phyloP scores from a whole-genome alignment of 163 green algal genomes.

The Chlamydomonas reinhardtii region DNA sequence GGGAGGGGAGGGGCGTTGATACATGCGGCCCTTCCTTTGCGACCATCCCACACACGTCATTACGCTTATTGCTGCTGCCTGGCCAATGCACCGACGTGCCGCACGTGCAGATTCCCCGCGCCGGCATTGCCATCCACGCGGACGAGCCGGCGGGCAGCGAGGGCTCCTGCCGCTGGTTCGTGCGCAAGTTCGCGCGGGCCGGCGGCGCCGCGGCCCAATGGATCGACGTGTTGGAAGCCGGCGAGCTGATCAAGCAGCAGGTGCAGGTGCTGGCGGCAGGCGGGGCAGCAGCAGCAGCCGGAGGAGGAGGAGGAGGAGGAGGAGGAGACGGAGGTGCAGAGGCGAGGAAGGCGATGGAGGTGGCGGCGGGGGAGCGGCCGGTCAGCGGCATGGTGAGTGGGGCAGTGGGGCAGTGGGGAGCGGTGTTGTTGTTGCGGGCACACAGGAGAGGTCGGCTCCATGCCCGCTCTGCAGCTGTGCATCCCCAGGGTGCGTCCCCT shows the following conservation, averaged over 20 bases:
- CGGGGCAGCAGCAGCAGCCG: no score
- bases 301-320: background rate
- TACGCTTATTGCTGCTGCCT: no score
- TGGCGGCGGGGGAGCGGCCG: background rate
- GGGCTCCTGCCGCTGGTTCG: background rate
- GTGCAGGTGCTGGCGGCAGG: background rate
- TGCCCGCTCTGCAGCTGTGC: no score
- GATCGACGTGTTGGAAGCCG: background rate
- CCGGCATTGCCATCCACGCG: background rate
- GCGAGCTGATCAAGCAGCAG: background rate
- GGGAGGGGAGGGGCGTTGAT: no score
- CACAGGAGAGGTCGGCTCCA: no score
- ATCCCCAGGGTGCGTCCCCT: no score
- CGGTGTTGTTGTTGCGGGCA: no score
- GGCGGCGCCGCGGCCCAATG: background rate
- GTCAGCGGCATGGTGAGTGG: slow-evolving; percentile 5
- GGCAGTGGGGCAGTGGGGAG: background rate
- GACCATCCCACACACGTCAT: background rate
- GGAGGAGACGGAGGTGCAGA: background rate
- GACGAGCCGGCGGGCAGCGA: background rate
- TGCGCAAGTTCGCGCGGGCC: background rate
- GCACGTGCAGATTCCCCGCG: background rate
- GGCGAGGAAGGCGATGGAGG: background rate
- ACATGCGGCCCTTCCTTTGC: no score
- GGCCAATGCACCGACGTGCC: no score